Evolutionary conservation across 345 rosid species (phyloP).

Genomic region (Theobroma cacao): DNA sequence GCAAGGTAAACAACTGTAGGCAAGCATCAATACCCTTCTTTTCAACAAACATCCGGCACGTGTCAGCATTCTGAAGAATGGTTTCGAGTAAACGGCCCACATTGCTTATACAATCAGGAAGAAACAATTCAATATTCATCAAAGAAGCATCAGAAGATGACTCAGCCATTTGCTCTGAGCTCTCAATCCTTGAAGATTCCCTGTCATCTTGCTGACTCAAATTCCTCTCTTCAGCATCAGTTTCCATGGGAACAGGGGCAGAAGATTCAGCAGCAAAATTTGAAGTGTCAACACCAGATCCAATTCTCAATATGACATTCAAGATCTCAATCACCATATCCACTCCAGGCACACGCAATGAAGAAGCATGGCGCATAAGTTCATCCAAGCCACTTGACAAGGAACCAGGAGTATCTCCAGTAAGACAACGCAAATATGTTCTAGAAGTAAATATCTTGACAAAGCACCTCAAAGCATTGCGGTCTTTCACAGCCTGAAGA

Average conservation of each 20-base stretch:
- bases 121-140: conserved; percentile 57
- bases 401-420: conserved; percentile 76
- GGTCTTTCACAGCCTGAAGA: conserved; percentile 86
- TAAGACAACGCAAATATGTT: conserved; percentile 72
- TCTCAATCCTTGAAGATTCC: conserved; percentile 42
- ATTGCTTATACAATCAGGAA: conserved; percentile 81
- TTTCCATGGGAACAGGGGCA: conserved; percentile 84
- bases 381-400: conserved; percentile 93
- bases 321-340: conserved; percentile 91
- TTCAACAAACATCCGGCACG: conserved; percentile 88
- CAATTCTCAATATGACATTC: conserved; percentile 51
- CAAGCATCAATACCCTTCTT: conserved; percentile 91
- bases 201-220: conserved; percentile 32
- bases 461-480: conserved; percentile 84
- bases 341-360: conserved; percentile 81
- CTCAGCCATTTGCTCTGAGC: conserved; percentile 52
- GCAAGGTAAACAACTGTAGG: conserved; percentile 69
- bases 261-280: conserved; percentile 43
- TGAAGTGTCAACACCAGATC: conserved; percentile 62
- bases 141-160: conserved; percentile 52
- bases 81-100: conserved; percentile 89
- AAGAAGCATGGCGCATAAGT: conserved; percentile 89
- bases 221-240: conserved; percentile 65
- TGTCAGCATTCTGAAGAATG: conserved; percentile 93
- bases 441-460: conserved; percentile 87